Evolutionary conservation across 2,329 filamentous ascomycete species (phyloP).

Genomic region (Aspergillus pseudoviridinutans): DNA sequence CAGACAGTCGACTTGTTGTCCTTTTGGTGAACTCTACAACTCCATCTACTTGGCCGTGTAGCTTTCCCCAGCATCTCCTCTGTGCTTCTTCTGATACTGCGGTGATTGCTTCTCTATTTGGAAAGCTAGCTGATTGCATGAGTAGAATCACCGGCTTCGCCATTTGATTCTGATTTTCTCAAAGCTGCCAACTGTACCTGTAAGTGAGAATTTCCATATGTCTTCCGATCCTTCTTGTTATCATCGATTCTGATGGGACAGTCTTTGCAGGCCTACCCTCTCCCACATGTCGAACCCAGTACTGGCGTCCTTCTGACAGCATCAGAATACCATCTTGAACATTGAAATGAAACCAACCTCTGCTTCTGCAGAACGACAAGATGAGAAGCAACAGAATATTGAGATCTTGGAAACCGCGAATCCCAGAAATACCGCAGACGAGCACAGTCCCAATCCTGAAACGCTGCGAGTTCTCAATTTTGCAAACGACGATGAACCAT

Average conservation of each 20-base stretch:
- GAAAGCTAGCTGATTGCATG: background rate
- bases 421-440: constrained; percentile 1
- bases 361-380: background rate
- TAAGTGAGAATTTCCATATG: background rate
- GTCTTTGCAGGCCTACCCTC: background rate
- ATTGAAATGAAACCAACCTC: background rate
- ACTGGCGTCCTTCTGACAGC: background rate
- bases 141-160: background rate
- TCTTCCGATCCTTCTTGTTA: background rate
- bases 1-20: background rate
- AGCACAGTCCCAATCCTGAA: constrained; percentile 15
- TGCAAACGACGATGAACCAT: constrained; percentile 13
- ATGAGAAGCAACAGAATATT: background rate
- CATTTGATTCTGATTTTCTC: background rate
- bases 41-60: background rate
- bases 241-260: background rate
- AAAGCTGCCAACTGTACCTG: background rate
- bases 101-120: too few species aligned
- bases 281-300: background rate
- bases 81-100: too few species aligned
- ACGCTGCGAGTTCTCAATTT: constrained; percentile 20
- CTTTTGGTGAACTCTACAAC: background rate
- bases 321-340: background rate
- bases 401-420: background rate
- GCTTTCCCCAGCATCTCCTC: background rate